Conservation (phyloP, 352 stramenopile species). For the Phytopythium boreale region DNA sequence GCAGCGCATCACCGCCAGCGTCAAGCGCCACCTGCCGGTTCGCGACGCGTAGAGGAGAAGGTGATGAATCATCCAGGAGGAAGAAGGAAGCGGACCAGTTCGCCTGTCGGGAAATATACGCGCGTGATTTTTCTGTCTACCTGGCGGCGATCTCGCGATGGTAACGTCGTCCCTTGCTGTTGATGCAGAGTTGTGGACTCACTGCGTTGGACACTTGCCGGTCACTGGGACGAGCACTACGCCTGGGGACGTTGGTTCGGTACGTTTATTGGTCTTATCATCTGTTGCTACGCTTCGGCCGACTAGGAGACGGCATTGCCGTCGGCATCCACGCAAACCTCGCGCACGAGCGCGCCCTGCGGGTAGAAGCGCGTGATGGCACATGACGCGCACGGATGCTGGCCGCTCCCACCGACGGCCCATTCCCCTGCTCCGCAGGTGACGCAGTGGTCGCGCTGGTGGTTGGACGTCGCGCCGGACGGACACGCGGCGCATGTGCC, state of each 20-base stretch:
- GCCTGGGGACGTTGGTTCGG: not conserved
- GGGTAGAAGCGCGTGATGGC: slow-evolving; percentile 23
- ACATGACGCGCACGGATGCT: slow-evolving; percentile 55
- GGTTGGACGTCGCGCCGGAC: not conserved
- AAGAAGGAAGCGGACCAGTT: not conserved
- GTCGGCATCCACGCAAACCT: slow-evolving; percentile 14
- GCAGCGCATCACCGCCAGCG: slow-evolving; percentile 41
- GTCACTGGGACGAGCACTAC: not conserved
- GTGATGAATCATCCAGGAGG: no score
- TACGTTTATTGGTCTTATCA: not conserved
- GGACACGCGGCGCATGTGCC: slow-evolving; percentile 1
- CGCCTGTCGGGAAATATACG: not conserved
- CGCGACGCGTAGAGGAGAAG: slow-evolving; percentile 2
- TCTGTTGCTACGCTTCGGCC: not conserved
- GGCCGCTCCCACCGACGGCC: slow-evolving; percentile 24
- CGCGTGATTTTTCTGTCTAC: not conserved
- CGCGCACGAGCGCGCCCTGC: slow-evolving; percentile 8
- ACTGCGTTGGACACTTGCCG: not conserved
- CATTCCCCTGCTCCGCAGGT: slow-evolving; percentile 37
- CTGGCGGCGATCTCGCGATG: not conserved
- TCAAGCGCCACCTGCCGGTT: slow-evolving; percentile 42
- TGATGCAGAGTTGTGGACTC: not conserved
- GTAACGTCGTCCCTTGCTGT: not conserved
- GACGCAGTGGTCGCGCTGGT: slow-evolving; percentile 43
- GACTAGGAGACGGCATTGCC: not conserved